These are phyloP conservation scores for Diaporthe velutina DNA, from an alignment of 2,329 filamentous ascomycete species.

Conservation along the genomic window DNA sequence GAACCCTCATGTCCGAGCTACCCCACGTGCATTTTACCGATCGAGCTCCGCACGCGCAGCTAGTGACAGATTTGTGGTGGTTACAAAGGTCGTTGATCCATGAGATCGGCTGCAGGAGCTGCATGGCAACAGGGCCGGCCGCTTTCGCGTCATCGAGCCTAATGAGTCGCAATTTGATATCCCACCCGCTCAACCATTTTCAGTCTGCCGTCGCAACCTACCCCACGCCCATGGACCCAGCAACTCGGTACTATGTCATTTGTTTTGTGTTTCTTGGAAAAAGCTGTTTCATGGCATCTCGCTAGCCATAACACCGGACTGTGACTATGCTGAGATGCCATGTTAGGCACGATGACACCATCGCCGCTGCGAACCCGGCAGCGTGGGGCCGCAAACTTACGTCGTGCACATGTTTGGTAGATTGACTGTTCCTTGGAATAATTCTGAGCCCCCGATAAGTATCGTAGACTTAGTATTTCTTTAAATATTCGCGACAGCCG, in stretches of 20 bases:
- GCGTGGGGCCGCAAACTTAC: constrained; percentile 24
- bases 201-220: neutral
- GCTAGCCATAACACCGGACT: neutral
- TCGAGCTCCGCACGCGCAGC: constrained; percentile 4
- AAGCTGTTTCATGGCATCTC: too few relatives aligned
- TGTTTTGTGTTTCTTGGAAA: neutral
- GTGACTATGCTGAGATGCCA: neutral
- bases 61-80: neutral
- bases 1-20: neutral
- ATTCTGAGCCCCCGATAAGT: neutral
- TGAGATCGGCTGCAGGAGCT: constrained; percentile 19
- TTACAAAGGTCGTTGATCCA: neutral
- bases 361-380: constrained; percentile 11
- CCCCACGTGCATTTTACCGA: constrained; percentile 6
- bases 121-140: constrained; percentile 15
- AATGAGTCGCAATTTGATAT: constrained; percentile 33
- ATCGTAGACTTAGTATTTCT: neutral
- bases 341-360: constrained; percentile 11
- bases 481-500: constrained; percentile 8
- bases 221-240: neutral
- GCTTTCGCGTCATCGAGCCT: constrained; percentile 36
- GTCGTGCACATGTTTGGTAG: neutral
- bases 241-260: neutral
- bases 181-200: neutral
- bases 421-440: neutral